Base-by-base conservation (phyloP, 495 filamentous ascomycete genomes). In the Trichocladium antarcticum region DNA sequence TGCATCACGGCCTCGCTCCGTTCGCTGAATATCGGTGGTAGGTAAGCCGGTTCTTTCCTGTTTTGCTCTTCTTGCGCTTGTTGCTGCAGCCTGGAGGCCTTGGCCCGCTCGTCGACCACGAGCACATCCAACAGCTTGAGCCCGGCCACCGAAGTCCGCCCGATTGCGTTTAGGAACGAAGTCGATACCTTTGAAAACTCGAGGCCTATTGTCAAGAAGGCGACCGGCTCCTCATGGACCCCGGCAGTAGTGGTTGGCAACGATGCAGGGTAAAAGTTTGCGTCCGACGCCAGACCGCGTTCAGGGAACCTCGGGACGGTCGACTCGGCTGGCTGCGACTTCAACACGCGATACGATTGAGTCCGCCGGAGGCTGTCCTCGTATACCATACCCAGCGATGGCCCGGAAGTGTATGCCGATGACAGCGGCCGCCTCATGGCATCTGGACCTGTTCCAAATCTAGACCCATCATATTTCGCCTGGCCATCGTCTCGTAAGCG, bases 401-500 rank as follows among this genome's bases (percentile, higher is more conserved):
- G 40, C 14, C 69, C 67, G 24, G 65, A 55, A 16, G 63, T 60
- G 51, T 72, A 73, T 14, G 68, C 51, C 12, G 69, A 68, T 14
- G 70, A 68, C 20, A 69, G 42, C 19, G 73, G 74, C 50, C 74
- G 59, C 49, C 72, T 68, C 54, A 73, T 68, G 40, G 61, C 54
- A 22, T 75, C 71, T 38, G 56, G 52, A 35, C 59, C 65, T 51
- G 60, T 67, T 42, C 64, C 66, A 55, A 69, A 75, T 57, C 70
- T 69, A 20, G 67, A 52, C 14, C 64, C 57, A 42, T 81, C 75
- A 50, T 73, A 80, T 52, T 75, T 73, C 21, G 69, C 58, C 53
- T 79, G 71, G 53, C 71, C 66, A 44, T 96, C 92, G 57, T 95
- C 89, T 61, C 90, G 84, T 58, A 98, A 73, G 43, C 92, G 83